Base-by-base conservation (phyloP, 2,329 filamentous ascomycete species). In the Nemania serpens region DNA sequence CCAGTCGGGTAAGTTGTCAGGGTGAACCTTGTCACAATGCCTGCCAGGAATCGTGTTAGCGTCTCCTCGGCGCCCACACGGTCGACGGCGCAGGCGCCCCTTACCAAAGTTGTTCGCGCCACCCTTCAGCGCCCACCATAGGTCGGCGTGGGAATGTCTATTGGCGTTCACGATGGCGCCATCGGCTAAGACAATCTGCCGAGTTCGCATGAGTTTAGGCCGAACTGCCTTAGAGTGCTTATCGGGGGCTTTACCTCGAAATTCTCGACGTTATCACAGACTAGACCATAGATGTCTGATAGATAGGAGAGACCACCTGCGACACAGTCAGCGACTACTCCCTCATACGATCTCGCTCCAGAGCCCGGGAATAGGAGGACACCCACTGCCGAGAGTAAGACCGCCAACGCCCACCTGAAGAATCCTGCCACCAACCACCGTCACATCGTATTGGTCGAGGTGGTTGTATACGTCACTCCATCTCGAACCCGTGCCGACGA, bases 131-230 rank as follows among this genome's bases (percentile, higher is more conserved):
- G 69, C 61, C 66, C 67, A 66, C 64, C 70, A 72, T 25, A 70
- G 50, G 58, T 68, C 65, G 5, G 63, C 15, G 57, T 73, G 66
- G 15, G 62, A 66, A 11, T 64, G 25, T 17, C 55, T 58, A 42
- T 70, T 72, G 33, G 69, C 73, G 37, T 69, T 67, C 2, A 65
- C 59, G 47, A 74, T 62, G 7, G 61, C 57, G 20, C 73, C 73
- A 42, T 69, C 59, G 3, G 73, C 71, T n/a, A 76, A 66, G 11
- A 76, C 69, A 36, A 75, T 68, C 65, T 70, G 57, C 47, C 25
- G 51, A 29, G 59, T 43, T 18, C 36, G 15, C 55, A 61, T 59
- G 20, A 63, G 37, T 55, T 9, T 39, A 33, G 17, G 15, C 17
- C 43, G 22, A 37, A 55, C 48, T 33, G 42, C 52, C 20, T 49